phyloP scores from a whole-genome alignment of 2,329 filamentous ascomycete genomes.

The Bimuria novae-zelandiae region DNA sequence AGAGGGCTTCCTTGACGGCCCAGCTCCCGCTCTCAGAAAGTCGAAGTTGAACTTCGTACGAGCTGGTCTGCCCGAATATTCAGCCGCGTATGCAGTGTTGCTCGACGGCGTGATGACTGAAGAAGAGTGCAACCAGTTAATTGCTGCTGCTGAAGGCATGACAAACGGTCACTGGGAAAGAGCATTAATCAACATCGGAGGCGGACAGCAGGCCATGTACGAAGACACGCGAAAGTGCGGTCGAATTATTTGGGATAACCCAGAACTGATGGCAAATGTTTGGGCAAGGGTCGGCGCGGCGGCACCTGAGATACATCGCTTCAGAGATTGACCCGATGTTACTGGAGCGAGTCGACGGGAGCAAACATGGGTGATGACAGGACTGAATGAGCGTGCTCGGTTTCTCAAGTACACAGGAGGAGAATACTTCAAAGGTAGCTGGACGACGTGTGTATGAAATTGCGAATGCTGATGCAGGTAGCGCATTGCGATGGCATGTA shows the following conservation, averaged over 20 bases:
- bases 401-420: conserved; percentile 74
- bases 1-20: conserved; percentile 53
- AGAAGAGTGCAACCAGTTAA: conserved; percentile 61
- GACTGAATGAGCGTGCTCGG: conserved; percentile 74
- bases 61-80: conserved; percentile 57
- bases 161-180: conserved; percentile 61
- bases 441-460: not conserved
- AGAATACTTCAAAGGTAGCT: conserved; percentile 68
- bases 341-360: conserved; percentile 53
- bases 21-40: conserved; percentile 53
- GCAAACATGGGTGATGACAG: conserved; percentile 49
- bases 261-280: conserved; percentile 64
- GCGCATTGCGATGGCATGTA: conserved; percentile 73
- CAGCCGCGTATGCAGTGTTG: conserved; percentile 61
- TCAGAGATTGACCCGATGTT: conserved; percentile 43
- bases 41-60: conserved; percentile 59
- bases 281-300: conserved; percentile 60
- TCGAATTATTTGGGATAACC: conserved; percentile 75
- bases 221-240: conserved; percentile 69
- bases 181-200: conserved; percentile 70
- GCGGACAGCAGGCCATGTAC: conserved; percentile 62
- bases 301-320: conserved; percentile 55
- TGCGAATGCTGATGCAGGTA: conserved; percentile 21
- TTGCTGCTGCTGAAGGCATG: conserved; percentile 38
- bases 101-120: conserved; percentile 66